phyloP scores from a whole-genome alignment of 2,329 filamentous ascomycete genomes.

The Ophiostoma ips region DNA sequence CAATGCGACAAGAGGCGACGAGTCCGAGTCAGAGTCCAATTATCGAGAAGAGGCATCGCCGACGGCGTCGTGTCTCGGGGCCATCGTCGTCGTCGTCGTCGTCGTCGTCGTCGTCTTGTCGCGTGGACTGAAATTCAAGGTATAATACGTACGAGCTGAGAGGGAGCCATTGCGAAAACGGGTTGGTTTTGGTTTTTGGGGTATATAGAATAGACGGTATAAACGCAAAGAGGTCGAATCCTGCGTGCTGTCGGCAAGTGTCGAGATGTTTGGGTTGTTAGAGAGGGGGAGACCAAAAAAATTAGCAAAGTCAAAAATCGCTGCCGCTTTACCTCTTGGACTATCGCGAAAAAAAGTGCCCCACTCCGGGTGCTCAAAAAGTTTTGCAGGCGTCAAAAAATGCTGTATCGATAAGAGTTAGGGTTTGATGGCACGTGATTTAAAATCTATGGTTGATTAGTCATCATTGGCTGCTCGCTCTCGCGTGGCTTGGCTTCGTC shows the following conservation, averaged over 20 bases:
- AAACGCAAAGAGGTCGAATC: slow-evolving; percentile 60
- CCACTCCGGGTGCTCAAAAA: slow-evolving; percentile 6
- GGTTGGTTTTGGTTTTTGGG: slow-evolving; percentile 13
- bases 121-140: no score
- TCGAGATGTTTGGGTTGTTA: slow-evolving; percentile 10
- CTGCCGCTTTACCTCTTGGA: no score
- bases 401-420: slow-evolving; percentile 1
- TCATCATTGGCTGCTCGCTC: not conserved
- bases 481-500: no score
- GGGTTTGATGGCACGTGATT: not conserved
- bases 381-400: not conserved
- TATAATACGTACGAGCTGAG: slow-evolving; percentile 69
- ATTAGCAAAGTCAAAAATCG: not conserved
- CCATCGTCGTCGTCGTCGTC: not conserved
- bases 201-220: slow-evolving; percentile 14
- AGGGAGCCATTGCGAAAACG: slow-evolving; percentile 62
- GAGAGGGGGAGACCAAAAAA: slow-evolving; percentile 1
- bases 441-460: not conserved
- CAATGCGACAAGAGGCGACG: no score
- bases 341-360: slow-evolving; percentile 7
- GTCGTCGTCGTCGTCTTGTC: not conserved
- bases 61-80: not conserved
- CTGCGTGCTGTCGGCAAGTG: slow-evolving; percentile 41
- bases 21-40: no score
- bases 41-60: no score